A percentile compares a stretch with the other conserved stretches of the same genome.
These are phyloP conservation scores for Skeletonema marinoi DNA, from an alignment of 108 stramenopile genomes.

Conservation along the genomic window DNA sequence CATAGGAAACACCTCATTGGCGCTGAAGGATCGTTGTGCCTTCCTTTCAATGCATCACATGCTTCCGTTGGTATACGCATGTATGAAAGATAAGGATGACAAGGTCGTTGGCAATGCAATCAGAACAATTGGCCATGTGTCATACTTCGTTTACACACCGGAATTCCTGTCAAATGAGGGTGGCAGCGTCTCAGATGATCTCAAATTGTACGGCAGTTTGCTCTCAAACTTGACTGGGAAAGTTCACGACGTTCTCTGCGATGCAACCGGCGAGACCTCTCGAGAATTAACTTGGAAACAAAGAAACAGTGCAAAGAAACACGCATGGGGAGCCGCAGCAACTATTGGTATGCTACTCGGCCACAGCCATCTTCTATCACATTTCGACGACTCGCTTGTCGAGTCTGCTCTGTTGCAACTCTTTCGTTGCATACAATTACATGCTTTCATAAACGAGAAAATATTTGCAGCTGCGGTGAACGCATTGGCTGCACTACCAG, in stretches of 20 bases:
- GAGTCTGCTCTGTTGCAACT: conserved; percentile 19
- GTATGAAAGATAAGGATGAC: conserved; percentile 57
- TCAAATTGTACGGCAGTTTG: conserved; percentile 16
- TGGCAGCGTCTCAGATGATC: background rate
- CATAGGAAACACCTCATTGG: conserved; percentile 64
- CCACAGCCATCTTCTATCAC: conserved; percentile 4
- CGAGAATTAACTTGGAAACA: conserved; percentile 68
- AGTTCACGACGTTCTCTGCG: conserved; percentile 42
- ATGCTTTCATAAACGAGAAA: conserved; percentile 30
- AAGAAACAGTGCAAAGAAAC: conserved; percentile 67
- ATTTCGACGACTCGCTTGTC: conserved; percentile 12
- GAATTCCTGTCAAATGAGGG: conserved; percentile 2
- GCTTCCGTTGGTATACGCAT: conserved; percentile 14
- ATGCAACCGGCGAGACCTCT: conserved; percentile 30
- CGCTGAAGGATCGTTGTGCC: conserved; percentile 38
- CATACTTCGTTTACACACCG: conserved; percentile 47
- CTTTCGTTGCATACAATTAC: conserved; percentile 44
- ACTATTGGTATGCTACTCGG: conserved; percentile 41
- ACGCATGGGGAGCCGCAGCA: conserved; percentile 75
- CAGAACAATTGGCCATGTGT: conserved; percentile 60
- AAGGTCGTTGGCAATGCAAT: conserved; percentile 77
- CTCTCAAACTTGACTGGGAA: conserved; percentile 44
- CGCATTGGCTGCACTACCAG: conserved; percentile 27
- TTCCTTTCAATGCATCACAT: conserved; percentile 21
- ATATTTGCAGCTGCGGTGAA: conserved; percentile 31